Conservation (phyloP, 129 eudicot species). For the Dittrichia graveolens region DNA sequence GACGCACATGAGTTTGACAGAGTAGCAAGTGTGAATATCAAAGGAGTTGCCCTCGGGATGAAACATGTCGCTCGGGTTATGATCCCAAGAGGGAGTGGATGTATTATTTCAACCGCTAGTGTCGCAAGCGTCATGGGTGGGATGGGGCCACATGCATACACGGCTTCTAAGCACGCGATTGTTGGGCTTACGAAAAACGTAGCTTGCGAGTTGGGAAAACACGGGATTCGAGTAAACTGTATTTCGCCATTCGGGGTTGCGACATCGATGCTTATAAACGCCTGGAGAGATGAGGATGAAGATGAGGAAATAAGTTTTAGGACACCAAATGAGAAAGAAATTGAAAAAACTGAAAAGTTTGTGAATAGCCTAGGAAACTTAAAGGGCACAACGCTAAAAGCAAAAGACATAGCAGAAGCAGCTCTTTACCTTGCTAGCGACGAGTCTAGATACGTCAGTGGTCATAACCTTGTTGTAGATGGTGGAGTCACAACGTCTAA, state of each 20-base stretch:
- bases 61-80: constrained; percentile 85
- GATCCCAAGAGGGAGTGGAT: constrained; percentile 60
- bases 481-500: constrained; percentile 68
- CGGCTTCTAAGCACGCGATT: constrained; percentile 86
- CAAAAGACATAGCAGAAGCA: constrained; percentile 70
- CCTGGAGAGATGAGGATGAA: constrained; percentile 50
- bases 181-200: constrained; percentile 80
- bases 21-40: constrained; percentile 64
- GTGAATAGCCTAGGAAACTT: constrained; percentile 57
- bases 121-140: constrained; percentile 87
- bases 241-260: constrained; percentile 91
- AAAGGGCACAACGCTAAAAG: constrained; percentile 58
- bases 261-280: constrained; percentile 69
- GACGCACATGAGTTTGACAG: constrained; percentile 64
- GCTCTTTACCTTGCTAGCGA: constrained; percentile 82
- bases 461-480: constrained; percentile 81
- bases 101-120: constrained; percentile 83
- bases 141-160: constrained; percentile 76
- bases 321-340: constrained; percentile 39
- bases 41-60: constrained; percentile 71
- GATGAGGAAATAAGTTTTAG: constrained; percentile 29
- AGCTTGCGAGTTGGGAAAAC: constrained; percentile 76
- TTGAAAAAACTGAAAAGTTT: constrained; percentile 57
- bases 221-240: constrained; percentile 86
- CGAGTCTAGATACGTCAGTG: constrained; percentile 75